These are phyloP conservation scores for Dichotomocladium elegans DNA, from an alignment of 371 early-diverging fungal genomes.

Conservation along the genomic window DNA sequence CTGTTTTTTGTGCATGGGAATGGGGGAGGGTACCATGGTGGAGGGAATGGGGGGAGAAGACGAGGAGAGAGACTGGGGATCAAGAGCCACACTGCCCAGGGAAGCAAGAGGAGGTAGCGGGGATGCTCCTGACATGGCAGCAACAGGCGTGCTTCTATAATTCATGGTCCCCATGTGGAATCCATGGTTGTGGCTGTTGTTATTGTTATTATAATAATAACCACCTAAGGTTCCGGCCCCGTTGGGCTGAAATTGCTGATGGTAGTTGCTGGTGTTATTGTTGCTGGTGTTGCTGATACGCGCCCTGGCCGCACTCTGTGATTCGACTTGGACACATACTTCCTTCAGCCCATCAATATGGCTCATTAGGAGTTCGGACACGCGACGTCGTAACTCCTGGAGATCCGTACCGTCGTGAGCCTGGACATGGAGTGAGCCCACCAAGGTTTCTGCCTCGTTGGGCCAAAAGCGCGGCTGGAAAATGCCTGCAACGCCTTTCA, in stretches of 20 bases:
- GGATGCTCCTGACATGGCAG: background rate
- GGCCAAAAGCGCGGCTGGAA: conserved; percentile 60
- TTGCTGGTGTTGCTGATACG: conserved; percentile 13
- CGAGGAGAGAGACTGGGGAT: background rate
- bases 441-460: conserved; percentile 52
- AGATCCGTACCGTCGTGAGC: conserved; percentile 31
- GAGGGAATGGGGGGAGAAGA: background rate
- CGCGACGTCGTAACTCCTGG: conserved; percentile 26
- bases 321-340: conserved; percentile 48
- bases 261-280: too few relatives aligned
- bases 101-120: conserved; percentile 2
- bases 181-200: background rate
- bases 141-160: background rate
- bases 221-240: too few relatives aligned
- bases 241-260: too few relatives aligned
- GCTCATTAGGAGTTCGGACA: conserved; percentile 31
- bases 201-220: conserved; percentile 24
- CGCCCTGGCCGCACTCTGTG: conserved; percentile 22
- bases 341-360: conserved; percentile 48
- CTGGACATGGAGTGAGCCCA: conserved; percentile 57
- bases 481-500: conserved; percentile 46
- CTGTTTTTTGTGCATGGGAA: background rate
- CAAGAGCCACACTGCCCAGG: too few relatives aligned
- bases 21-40: too few relatives aligned
- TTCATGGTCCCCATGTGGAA: background rate